phyloP scores from a whole-genome alignment of 345 rosid species.

The Limnanthes douglasii region DNA sequence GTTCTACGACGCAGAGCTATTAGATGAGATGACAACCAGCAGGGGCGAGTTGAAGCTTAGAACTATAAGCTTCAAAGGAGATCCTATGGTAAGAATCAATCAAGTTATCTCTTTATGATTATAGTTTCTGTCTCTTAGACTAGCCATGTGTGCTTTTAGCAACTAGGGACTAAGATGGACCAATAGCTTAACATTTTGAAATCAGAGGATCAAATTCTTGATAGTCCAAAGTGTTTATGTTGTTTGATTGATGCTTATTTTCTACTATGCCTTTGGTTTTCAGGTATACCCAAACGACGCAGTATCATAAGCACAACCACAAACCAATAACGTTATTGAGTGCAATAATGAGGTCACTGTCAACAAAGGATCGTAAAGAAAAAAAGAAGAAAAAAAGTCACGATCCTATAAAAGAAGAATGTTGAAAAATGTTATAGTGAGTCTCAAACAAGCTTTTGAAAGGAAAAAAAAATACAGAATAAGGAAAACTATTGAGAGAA shows the following conservation, averaged over 20 bases:
- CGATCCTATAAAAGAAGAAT: neutral
- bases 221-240: neutral
- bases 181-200: no score
- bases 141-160: no score
- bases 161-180: no score
- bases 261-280: neutral
- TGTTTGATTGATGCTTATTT: neutral
- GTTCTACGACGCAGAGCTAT: slow-evolving; percentile 53
- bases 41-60: slow-evolving; percentile 72
- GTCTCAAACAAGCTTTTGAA: neutral
- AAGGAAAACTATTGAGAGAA: neutral
- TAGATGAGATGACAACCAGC: slow-evolving; percentile 64
- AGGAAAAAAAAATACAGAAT: neutral
- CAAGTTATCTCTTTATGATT: neutral
- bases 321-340: neutral
- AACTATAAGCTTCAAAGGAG: slow-evolving; percentile 40
- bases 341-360: neutral
- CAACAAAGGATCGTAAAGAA: neutral
- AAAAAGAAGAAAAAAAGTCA: no score
- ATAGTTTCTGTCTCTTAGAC: no score
- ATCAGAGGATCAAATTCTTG: neutral
- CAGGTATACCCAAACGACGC: slow-evolving; percentile 17
- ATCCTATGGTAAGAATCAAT: slow-evolving; percentile 3
- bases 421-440: neutral
- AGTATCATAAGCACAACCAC: no score